Evolutionary conservation across 257 asterid species (phyloP).

Genomic region (Salvia rosmarinus): DNA sequence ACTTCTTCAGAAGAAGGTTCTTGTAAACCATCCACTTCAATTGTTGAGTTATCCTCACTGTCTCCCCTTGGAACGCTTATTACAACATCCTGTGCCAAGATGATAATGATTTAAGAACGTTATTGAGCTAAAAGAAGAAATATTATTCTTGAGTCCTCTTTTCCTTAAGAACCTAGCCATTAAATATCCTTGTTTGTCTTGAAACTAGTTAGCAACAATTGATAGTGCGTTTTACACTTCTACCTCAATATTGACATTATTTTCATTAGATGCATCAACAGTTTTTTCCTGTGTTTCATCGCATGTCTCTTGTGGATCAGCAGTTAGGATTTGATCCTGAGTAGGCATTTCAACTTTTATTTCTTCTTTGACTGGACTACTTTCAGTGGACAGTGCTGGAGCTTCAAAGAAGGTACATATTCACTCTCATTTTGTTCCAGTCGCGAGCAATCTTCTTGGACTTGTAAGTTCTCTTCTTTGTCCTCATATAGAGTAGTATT

Average conservation of each 20-base stretch:
- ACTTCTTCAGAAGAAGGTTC: conserved; percentile 14
- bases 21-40: conserved; percentile 26
- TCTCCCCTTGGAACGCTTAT: conserved; percentile 19
- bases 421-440: conserved; percentile 17
- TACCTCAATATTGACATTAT: conserved; percentile 28
- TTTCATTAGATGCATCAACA: conserved; percentile 26
- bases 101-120: conserved; percentile 12
- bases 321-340: conserved; percentile 21
- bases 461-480: not conserved
- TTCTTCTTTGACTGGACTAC: conserved; percentile 23
- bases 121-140: conserved; percentile 7
- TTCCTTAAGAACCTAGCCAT: not conserved
- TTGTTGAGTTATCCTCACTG: conserved; percentile 16
- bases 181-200: not conserved
- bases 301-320: conserved; percentile 28
- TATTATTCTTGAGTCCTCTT: not conserved
- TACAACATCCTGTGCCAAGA: conserved; percentile 30
- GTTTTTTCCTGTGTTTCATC: conserved; percentile 21
- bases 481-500: conserved; percentile 18
- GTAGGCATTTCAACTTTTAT: conserved; percentile 18
- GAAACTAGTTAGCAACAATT: not conserved
- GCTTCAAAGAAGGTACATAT: conserved; percentile 27
- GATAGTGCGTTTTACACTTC: not conserved
- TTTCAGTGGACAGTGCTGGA: conserved; percentile 14
- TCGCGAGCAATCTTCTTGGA: conserved; percentile 25